Evolutionary conservation across 768 basidiomycete species (phyloP), one percentile per base, ranked within the genome.

Genomic region (Termitomyces sp.): DNA sequence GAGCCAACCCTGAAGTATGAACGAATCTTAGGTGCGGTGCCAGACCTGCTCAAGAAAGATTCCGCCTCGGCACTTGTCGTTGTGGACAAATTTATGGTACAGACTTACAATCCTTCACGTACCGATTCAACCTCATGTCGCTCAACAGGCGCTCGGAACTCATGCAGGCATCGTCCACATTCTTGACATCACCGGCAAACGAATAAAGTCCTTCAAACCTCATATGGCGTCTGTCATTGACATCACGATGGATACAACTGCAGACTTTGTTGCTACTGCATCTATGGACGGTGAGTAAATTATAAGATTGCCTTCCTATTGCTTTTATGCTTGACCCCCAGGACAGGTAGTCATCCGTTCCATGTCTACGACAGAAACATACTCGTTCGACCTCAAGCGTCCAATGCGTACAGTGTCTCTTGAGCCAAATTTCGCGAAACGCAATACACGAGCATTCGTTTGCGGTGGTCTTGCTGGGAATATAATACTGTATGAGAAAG

Each of bases 1-100:
- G 94, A 96, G 74, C 94, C 91, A 36, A 82, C 89, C 0, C 78
- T 98, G 65, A 98, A 98, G 69, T 98, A 98, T 67, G 86, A 90
- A 63, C 84, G 89, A 45, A 81, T 97, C 54, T 80, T 81, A 24
- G 90, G 92, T 1, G 72, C 81, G 0, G 73, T 90, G 29, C 82
- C 84, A 4, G 90, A 92, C 64, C 73, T 97, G 29, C 80, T 98
- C 55, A 86, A 85, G 75, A 95, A 91, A 70, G 96, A 97, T 66
- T 87, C 92, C 13, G 92, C 88, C 1, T 95, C 94, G 39, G 84
- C 93, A 5, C 75, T 98, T 22, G 80, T 84, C 13, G 81, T 94
- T 22, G 86, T 88, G 0, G 83, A 84, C 52, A 87, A 87, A 62
- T 77, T 82, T 44, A 75, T 97, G 73, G 94, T 93, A 59, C 56